Evolutionary conservation across 1,139 yeast genomes (phyloP), one percentile per base, ranked within the genome.

Genomic region (Candida neerlandica): DNA sequence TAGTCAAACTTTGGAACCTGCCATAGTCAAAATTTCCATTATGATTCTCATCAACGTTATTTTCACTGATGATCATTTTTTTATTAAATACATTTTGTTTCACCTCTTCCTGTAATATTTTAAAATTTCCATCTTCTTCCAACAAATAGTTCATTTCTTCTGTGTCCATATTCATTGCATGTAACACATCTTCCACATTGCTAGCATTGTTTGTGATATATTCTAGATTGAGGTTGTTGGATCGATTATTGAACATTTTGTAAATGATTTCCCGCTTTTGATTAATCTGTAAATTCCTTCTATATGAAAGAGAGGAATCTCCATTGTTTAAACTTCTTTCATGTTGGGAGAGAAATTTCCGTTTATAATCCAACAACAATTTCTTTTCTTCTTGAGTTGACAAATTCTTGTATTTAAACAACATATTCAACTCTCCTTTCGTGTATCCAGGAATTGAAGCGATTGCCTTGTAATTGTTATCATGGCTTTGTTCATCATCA

Each of bases 161-260:
- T 49, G 70, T 70, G 52, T 76, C 80, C 55, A 74, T 79, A 51
- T 69, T 73, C 45, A 71, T 43, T 11, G 19, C 37, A 7, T 14
- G 37, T n/a, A 33, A 41, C 14, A 43, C 10, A 35, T 43, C 41
- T 5, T 33, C 19, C 12, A 7, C 29, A 11, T 34, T 43, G 15
- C 71, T 60, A 5, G 77, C 63, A 56, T 75, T 75, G 56, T 75
- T 75, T 47, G 80, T 75, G 52, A 73, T 66, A 53, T 70, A 70
- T 42, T 74, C 78, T 38, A 64, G 70, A 58, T 75, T 76, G 43
- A 75, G 57, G 37, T 64, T 67, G 54, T 75, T 76, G 49, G 61
- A 58, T 51, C 69, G 65, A 51, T 69, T 65, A 19, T 80, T 80
- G 58, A 76, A 76, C 18, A 76, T 59, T 50, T 71, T 65, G 49